Evolutionary conservation across 805 yeast species (phyloP), one percentile per base, ranked within the genome.

Genomic region (Peterozyma toletana): DNA sequence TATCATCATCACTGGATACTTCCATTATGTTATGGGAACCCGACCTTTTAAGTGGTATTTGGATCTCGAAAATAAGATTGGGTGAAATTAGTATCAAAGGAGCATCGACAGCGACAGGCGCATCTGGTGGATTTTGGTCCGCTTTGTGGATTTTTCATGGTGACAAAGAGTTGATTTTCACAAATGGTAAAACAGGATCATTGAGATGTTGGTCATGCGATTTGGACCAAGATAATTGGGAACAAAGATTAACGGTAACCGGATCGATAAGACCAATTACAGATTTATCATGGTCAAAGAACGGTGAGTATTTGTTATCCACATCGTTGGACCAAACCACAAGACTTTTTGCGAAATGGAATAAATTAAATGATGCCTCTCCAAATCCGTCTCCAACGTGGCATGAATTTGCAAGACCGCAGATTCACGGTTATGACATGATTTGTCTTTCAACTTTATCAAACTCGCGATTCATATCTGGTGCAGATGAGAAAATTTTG

Each of bases 351-450:
- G 80, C 95, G 0, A 77, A 74, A 27, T 84, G 88, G 86, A 48
- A 41, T 9, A 57, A 65, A 33, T 45, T 53, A 11, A 48, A 51
- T 6, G 46, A 48, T 11, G 63, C 61, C 47, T 68, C 81, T 1
- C 7, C 27, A 21, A 21, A 21, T 21, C 27, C 27, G 7, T 21
- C 7, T 7, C 27, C 27, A 21, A 21, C 27, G 7, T 89, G 96
- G 95, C 83, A 83, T 57, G 99, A 93, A 60, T 83, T 93, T 61
- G 87, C 96, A 1, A 76, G 99, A 53, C 98, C 99, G 0, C 99
- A 93, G 62, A 93, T 93, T 50, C 99, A 93, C 61, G 99, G 99
- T 9, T 93, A 88, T 58, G 98, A 93, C 57, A 89, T 93, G 97
- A 73, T 86, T 34, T 80, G 96, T 51, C 68, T 86, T 7, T 77